A percentile compares a stretch with the other conserved stretches of the same genome.
Evolutionary conservation across 2,329 filamentous ascomycete species (phyloP).

Genomic region (Leptographium lundbergii): DNA sequence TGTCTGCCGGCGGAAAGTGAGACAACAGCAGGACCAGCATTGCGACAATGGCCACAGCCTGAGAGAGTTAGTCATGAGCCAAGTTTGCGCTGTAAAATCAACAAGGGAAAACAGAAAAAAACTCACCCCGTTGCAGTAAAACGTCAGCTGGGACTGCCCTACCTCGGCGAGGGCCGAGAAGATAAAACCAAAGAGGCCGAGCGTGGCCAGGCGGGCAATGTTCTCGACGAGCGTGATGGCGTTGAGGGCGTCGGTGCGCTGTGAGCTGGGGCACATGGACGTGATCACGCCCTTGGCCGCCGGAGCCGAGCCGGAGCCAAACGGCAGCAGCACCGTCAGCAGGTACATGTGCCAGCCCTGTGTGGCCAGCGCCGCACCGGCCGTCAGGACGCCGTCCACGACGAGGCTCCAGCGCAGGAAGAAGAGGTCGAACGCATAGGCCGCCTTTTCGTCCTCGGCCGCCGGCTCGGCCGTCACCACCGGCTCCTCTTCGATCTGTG

Average conservation of each 20-base stretch:
- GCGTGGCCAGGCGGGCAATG: slow-evolving; percentile 49
- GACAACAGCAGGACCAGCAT: slow-evolving; percentile 28
- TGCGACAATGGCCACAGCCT: slow-evolving; percentile 40
- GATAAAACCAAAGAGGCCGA: slow-evolving; percentile 52
- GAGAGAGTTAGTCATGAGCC: slow-evolving; percentile 7
- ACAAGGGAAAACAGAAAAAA: background rate
- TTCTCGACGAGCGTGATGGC: slow-evolving; percentile 61
- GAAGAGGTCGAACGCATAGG: slow-evolving; percentile 50
- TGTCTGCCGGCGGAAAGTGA: slow-evolving; percentile 27
- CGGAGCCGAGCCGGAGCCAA: slow-evolving; percentile 56
- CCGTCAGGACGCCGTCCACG: slow-evolving; percentile 51
- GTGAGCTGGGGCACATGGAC: slow-evolving; percentile 50
- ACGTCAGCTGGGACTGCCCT: slow-evolving; percentile 49
- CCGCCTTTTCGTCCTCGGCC: slow-evolving; percentile 26
- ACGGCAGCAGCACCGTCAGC: slow-evolving; percentile 50
- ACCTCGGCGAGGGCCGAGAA: slow-evolving; percentile 50
- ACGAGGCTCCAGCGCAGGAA: slow-evolving; percentile 55
- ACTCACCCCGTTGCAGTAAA: slow-evolving; percentile 52
- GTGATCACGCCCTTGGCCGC: slow-evolving; percentile 63
- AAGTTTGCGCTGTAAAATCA: background rate
- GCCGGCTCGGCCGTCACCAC: slow-evolving; percentile 13
- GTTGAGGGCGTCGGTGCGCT: slow-evolving; percentile 53
- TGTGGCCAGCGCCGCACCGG: slow-evolving; percentile 47
- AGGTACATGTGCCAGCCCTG: slow-evolving; percentile 57
- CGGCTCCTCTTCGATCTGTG: slow-evolving; percentile 33